Evolutionary conservation across 495 filamentous ascomycete genomes (phyloP), one percentile per base, ranked within the genome.

Genomic region (Aspergillus affinis): DNA sequence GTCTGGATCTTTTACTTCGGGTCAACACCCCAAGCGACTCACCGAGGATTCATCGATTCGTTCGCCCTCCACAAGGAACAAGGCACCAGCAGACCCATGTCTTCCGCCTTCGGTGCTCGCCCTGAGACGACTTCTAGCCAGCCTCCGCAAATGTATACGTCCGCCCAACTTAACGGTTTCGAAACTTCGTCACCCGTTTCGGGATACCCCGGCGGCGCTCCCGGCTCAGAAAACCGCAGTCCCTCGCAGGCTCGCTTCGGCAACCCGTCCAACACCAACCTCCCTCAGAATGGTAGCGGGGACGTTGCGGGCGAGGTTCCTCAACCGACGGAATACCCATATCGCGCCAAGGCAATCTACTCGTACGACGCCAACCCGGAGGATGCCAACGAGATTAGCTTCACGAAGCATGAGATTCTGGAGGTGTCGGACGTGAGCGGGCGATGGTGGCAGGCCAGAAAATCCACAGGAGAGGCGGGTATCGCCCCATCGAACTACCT

Each of bases 1-100:
- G 84, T 98, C 51, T 99, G 94, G 94, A 96, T 98, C 61, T 96
- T 97, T 77, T 97, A 98, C 78, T 99, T 96, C 67, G 94, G 94
- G 58, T 97, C 94, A 8, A 87, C 90, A 2, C 92, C 95, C 6
- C 87, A 90, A 54, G 90, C 93, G n/a, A 81, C 86, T 55, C 90
- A 92, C 62, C 90, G 93, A 57, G 88, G 90, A 45, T 96, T 93
- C 70, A 89, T 97, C 61, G 95, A 99, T 75, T 97, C 93, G 3
- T 97, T 97, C 66, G 93, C 95, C 41, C 81, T 98, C 5, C 84
- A 95, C 78, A 97, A 97, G 77, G 92, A 95, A 64, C 91, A 92
- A 72, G 90, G 90, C 71, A 88, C 84, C 65, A 76, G 72, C 65
- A 69, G 78, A 48, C 78, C 78, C n/a, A 76, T 78, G 69, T 81